Base-by-base conservation (phyloP, 2,329 filamentous ascomycete genomes). In the Phaeosphaeria sp. region DNA sequence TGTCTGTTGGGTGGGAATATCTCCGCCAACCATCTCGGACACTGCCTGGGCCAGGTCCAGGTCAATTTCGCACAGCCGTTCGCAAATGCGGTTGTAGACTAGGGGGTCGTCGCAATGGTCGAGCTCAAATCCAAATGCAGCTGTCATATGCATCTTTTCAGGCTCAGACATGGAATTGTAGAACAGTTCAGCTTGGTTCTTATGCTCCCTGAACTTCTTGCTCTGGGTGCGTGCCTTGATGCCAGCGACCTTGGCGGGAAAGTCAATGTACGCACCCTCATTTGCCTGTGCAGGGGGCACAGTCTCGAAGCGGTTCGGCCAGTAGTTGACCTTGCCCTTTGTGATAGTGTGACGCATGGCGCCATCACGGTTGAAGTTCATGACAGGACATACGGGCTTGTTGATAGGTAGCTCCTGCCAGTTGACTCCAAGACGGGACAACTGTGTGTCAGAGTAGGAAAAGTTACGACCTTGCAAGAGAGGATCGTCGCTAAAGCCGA, bases 331-430 rank as follows among this genome's bases (percentile, higher is more conserved):
- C 0, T 83, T 88, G 47, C 90, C 89, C 70, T 88, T 89, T 21
- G 84, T 86, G 63, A 95, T 93, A 3, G 84, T 88, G 74, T 94
- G 91, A 3, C 89, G 84, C 77, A 88, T 85, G 6, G 85, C 83
- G 2, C 91, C 91, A 56, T 95, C 91, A 0, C 91, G 87, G 77
- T 92, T 90, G 70, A 89, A 85, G 77, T 90, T 92, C 84, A 91
- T 87, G 36, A 91, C 87, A 0, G 90, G 89, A 60, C 89, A 91
- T 0, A 91, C 83, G 0, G 90, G 90, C 13, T 86, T 84, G 77
- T 93, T 93, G 72, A 93, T 90, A 0, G 90, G 90, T 0, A 93
- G 77, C 67, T 93, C 89, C 63, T 93, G 82, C 85, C 87, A 93
- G 76, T 93, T 93, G 48, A 86, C 79, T 11, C 90, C 90, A 0